A percentile compares a stretch with the other conserved stretches of the same genome.
Conservation (phyloP, 2,329 filamentous ascomycete genomes). For the Sporothrix phasma region DNA sequence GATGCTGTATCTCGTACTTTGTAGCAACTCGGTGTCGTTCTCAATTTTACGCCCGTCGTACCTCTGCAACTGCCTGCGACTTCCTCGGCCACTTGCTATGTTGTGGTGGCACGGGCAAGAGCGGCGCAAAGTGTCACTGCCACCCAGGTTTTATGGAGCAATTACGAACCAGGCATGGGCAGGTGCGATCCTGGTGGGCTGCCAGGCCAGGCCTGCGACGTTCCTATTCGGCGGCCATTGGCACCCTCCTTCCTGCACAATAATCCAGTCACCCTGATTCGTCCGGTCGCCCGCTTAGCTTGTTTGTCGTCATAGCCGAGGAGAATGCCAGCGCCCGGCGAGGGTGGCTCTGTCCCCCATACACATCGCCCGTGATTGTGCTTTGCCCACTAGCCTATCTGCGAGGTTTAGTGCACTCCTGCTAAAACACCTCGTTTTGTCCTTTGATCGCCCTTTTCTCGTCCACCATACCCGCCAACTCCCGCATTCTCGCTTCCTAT, state of each 20-base stretch:
- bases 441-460: neutral
- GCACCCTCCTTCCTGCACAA: constrained; percentile 14
- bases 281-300: constrained; percentile 20
- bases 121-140: neutral
- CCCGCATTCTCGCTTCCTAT: constrained; percentile 14
- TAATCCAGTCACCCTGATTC: constrained; percentile 24
- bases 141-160: neutral
- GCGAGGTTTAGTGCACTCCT: constrained; percentile 19
- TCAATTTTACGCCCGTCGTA: neutral
- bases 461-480: constrained; percentile 2
- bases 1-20: no score
- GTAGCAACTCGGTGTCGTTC: neutral
- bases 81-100: constrained; percentile 12
- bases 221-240: constrained; percentile 3
- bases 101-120: constrained; percentile 4
- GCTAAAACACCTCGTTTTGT: constrained; percentile 25
- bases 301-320: constrained; percentile 25
- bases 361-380: neutral
- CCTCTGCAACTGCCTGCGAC: neutral
- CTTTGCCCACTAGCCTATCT: constrained; percentile 17
- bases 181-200: neutral
- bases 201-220: constrained; percentile 12
- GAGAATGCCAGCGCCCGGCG: constrained; percentile 12
- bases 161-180: neutral
- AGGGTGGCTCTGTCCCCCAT: constrained; percentile 14